phyloP scores from a whole-genome alignment of 108 stramenopile genomes.

The Nannochloropsis salina region DNA sequence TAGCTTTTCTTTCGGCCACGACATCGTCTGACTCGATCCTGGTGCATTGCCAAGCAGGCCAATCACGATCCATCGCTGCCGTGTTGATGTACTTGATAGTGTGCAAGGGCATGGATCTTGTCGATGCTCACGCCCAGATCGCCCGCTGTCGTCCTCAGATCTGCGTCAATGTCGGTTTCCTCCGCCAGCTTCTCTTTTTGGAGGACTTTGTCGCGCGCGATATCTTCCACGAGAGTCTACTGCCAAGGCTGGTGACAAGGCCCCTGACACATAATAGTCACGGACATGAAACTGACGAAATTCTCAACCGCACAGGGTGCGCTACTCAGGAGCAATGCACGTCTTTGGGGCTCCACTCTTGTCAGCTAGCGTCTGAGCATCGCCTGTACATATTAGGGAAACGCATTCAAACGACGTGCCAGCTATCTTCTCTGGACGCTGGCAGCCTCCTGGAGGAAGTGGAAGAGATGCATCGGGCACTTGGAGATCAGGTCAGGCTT shows the following conservation, averaged over 20 bases:
- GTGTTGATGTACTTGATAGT: slow-evolving; percentile 16
- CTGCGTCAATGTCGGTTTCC: not conserved
- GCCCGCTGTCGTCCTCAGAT: not conserved
- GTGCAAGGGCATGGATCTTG: not conserved
- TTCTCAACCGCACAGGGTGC: not conserved
- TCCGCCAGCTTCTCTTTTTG: slow-evolving; percentile 11
- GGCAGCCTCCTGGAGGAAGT: not conserved
- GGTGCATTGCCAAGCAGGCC: slow-evolving; percentile 16
- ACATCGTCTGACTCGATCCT: not conserved
- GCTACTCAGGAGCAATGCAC: not conserved
- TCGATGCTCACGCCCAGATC: slow-evolving; percentile 11
- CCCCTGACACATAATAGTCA: not conserved
- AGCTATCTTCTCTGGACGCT: not conserved
- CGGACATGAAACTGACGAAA: not conserved
- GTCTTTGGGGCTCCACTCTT: too few relatives aligned
- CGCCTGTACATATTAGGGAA: not conserved
- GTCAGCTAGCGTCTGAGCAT: not conserved
- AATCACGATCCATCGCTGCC: not conserved
- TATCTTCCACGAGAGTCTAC: too few relatives aligned
- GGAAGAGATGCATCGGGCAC: not conserved
- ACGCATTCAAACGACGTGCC: not conserved
- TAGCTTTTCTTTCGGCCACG: not conserved
- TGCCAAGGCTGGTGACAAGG: too few relatives aligned
- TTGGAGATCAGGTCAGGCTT: not conserved
- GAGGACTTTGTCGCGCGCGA: not conserved